Evolutionary conservation across 768 basidiomycete species (phyloP).

Genomic region (Termitomyces sp.): DNA sequence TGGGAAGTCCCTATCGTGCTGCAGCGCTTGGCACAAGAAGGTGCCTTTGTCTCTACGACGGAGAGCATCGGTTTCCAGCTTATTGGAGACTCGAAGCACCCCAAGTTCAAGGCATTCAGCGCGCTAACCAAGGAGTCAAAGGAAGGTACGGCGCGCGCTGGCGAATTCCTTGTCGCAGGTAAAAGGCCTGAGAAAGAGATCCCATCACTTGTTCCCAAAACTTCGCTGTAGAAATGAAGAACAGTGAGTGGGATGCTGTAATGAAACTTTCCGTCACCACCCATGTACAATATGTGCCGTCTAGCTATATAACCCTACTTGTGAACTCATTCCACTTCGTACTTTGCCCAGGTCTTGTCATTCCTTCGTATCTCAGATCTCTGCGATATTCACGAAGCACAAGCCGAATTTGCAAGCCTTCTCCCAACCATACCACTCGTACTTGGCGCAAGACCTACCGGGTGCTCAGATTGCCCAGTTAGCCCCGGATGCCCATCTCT

Average conservation of each 20-base stretch:
- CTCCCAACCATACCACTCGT: not conserved
- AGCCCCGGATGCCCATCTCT: slow-evolving; percentile 3
- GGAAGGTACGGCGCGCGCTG: slow-evolving; percentile 14
- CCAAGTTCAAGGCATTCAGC: slow-evolving; percentile 17
- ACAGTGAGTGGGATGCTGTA: not conserved
- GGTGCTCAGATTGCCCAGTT: not conserved
- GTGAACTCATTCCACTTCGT: not conserved
- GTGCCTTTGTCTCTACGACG: slow-evolving; percentile 13
- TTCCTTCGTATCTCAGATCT: not conserved
- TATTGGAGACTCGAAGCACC: slow-evolving; percentile 13
- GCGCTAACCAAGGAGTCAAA: slow-evolving; percentile 15
- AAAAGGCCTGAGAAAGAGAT: not conserved
- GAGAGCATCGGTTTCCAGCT: slow-evolving; percentile 19
- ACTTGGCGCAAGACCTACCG: not conserved
- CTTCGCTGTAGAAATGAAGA: not conserved
- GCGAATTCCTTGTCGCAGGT: slow-evolving; percentile 12
- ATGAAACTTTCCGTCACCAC: too few relatives aligned
- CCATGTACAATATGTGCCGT: not conserved
- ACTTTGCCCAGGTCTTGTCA: not conserved
- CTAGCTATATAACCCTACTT: not conserved
- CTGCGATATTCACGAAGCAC: not conserved
- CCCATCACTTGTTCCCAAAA: not conserved
- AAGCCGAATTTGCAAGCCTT: not conserved
- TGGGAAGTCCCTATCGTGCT: slow-evolving; percentile 17
- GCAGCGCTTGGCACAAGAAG: slow-evolving; percentile 15